Percentiles rank a stretch among this genome's conserved stretches.
Conservation (phyloP, 129 eudicot species). For the Helianthus tuberosus region DNA sequence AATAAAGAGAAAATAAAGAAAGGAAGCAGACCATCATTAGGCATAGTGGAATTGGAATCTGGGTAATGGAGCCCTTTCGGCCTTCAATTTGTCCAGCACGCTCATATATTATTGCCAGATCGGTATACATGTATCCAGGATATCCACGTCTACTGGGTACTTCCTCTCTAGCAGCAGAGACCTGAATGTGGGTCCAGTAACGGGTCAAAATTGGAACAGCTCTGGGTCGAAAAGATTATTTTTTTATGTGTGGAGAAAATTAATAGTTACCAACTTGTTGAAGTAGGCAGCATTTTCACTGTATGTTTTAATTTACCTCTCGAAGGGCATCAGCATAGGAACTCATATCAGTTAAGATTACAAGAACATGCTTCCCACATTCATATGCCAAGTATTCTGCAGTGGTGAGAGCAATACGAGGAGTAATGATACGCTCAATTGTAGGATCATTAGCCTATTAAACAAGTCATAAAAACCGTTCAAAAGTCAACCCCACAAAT, state of each 20-base stretch:
- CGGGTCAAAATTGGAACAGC: background rate
- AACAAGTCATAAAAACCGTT: background rate
- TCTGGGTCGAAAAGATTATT: too few species aligned
- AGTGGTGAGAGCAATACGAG: conserved; percentile 91
- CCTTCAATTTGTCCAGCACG: conserved; percentile 99
- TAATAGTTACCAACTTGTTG: background rate
- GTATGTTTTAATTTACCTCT: too few species aligned
- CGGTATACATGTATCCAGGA: conserved; percentile 99
- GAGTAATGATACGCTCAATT: conserved; percentile 90
- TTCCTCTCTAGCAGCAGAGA: conserved; percentile 98
- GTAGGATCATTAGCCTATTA: conserved; percentile 93
- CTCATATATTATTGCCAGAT: conserved; percentile 94
- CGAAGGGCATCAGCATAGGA: conserved; percentile 99
- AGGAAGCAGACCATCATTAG: conserved; percentile 71
- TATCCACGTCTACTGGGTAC: conserved; percentile 99
- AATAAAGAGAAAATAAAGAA: background rate
- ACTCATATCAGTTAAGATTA: conserved; percentile 94
- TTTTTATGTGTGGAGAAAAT: background rate
- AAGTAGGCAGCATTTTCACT: background rate
- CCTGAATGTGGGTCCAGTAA: conserved; percentile 52
- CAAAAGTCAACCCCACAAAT: background rate
- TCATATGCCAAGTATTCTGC: conserved; percentile 95
- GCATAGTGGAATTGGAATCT: conserved; percentile 94
- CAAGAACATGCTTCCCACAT: conserved; percentile 98
- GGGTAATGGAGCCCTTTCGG: conserved; percentile 93